Evolutionary conservation across 805 yeast genomes (phyloP), one percentile per base, ranked within the genome.

Genomic region (Yamadazyma paraphyllophila): DNA sequence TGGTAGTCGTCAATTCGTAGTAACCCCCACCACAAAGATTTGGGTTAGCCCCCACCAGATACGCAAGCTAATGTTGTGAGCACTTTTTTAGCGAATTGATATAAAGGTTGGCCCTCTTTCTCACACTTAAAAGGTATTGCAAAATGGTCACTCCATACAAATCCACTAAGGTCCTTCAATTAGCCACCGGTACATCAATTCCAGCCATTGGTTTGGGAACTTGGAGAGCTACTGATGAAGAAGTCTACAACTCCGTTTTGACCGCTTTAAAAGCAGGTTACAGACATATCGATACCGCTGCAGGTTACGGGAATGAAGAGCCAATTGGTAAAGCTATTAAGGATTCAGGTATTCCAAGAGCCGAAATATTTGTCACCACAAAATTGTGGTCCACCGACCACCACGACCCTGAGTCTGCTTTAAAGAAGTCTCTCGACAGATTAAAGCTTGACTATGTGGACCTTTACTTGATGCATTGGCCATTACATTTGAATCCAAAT

Each of bases 391-490:
- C 73, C 48, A 67, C 79, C 7, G 72, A 72, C 54, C 81, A 80
- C 67, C 59, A 69, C 51, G 62, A 72, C 47, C 82, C 82, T 8
- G 77, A 59, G 30, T 65, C 60, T 16, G 85, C 85, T 7, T 64
- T 87, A 36, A 74, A 80, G n/a, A 67, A 63, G 41, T 83, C 91
- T 6, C 71, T 88, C 57, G 54, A 73, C 54, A 80, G 82, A 57
- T 71, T 88, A 50, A 82, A 82, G 0, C 60, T 86, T 52, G 92
- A 84, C 40, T 88, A 88, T 57, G 84, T 88, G 39, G 96, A 88
- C 61, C 68, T 88, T 47, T 82, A 83, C 60, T 74, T 88, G 60
- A 76, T 88, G 62, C 96, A 88, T 66, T 88, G 95, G 95, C 96
- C 96, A 3, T 51, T 57, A 32, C 59, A 65, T 7, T 61, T 77